Conservation (phyloP, 202 grass and related monocot species). For the Sporobolus alterniflorus region DNA sequence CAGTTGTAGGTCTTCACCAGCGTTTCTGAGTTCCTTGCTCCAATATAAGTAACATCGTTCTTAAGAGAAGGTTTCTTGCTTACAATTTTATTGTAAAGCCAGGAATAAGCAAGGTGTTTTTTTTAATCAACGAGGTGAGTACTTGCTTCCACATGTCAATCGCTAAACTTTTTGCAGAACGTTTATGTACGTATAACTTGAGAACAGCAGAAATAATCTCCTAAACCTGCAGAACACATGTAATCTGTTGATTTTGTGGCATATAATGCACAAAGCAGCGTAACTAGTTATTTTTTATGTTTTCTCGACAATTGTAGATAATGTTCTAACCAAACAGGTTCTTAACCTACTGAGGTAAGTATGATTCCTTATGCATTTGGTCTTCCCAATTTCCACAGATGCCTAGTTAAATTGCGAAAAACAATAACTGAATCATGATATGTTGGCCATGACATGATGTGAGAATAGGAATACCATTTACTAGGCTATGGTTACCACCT, state of each 20-base stretch:
- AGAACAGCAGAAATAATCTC: constrained; percentile 80
- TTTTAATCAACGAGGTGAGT: too few species aligned
- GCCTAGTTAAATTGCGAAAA: background rate
- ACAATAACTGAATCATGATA: background rate
- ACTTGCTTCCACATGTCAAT: background rate
- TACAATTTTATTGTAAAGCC: background rate
- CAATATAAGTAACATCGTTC: background rate
- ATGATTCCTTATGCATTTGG: background rate
- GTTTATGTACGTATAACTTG: constrained; percentile 88
- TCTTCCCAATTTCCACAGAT: background rate
- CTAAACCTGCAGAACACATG: constrained; percentile 64
- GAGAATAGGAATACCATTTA: background rate
- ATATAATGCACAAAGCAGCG: background rate
- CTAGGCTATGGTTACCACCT: background rate
- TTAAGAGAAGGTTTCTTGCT: background rate
- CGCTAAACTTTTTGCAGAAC: constrained; percentile 46
- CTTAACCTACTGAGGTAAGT: background rate
- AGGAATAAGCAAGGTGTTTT: background rate
- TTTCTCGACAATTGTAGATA: background rate
- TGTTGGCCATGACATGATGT: background rate
- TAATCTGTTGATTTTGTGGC: background rate
- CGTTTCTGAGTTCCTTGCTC: background rate
- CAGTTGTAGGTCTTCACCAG: background rate
- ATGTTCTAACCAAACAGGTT: background rate
- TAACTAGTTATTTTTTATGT: background rate